phyloP scores from a whole-genome alignment of 169 alveolate species.

The Plasmodium reichenowi region DNA sequence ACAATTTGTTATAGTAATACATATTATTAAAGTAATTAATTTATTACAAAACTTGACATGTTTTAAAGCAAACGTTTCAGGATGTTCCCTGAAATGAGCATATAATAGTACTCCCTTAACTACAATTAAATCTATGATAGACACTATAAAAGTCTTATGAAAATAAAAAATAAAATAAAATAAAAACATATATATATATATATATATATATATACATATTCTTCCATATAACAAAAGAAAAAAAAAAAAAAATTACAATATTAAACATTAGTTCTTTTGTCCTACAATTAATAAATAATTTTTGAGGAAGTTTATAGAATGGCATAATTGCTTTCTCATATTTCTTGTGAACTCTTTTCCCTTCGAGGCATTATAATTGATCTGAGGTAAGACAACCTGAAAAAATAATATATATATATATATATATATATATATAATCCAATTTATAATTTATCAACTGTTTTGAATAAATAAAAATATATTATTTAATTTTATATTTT shows the following conservation, averaged over 20 bases:
- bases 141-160: slow-evolving; percentile 31
- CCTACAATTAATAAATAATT: slow-evolving; percentile 49
- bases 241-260: too few species aligned
- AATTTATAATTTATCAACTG: too few species aligned
- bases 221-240: too few species aligned
- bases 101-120: slow-evolving; percentile 35
- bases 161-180: not conserved
- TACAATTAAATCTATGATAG: slow-evolving; percentile 24
- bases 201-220: too few species aligned
- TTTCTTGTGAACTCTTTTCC: slow-evolving; percentile 12
- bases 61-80: slow-evolving; percentile 43
- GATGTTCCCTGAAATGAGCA: slow-evolving; percentile 59
- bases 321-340: slow-evolving; percentile 1
- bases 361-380: not conserved
- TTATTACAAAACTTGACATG: slow-evolving; percentile 57
- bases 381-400: not conserved
- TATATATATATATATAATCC: slow-evolving; percentile 4
- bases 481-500: not conserved
- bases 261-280: not conserved
- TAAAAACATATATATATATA: not conserved
- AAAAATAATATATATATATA: slow-evolving; percentile 10
- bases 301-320: slow-evolving; percentile 32
- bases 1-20: slow-evolving; percentile 20
- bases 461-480: not conserved
- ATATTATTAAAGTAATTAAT: slow-evolving; percentile 21